Evolutionary conservation across 1,284 basidiomycete species (phyloP).

Genomic region (Lentinus polychrous): DNA sequence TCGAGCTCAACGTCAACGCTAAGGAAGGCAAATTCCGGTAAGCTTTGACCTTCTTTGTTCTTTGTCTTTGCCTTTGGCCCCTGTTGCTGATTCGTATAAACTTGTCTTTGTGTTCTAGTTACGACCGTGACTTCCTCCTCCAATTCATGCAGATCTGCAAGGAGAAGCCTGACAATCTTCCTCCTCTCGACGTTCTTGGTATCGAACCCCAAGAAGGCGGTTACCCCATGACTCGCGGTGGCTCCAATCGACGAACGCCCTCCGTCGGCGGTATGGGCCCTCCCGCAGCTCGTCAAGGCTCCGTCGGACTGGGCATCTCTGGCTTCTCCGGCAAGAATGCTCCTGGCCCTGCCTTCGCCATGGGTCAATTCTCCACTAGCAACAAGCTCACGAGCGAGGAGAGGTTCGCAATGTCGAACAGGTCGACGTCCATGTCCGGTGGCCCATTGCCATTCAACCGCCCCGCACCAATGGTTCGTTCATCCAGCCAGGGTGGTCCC

Average conservation of each 20-base stretch:
- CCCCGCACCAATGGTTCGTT: conserved; percentile 61
- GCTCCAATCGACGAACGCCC: conserved; percentile 52
- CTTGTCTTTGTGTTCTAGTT: conserved; percentile 40
- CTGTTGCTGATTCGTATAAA: neutral
- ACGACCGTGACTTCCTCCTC: conserved; percentile 95
- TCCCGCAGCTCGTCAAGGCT: conserved; percentile 38
- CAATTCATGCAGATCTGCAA: conserved; percentile 97
- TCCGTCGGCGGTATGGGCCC: conserved; percentile 34
- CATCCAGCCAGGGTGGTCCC: conserved; percentile 68
- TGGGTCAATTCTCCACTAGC: conserved; percentile 70
- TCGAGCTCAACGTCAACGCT: conserved; percentile 81
- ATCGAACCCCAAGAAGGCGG: conserved; percentile 63
- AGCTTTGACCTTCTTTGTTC: conserved; percentile 8
- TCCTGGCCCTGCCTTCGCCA: conserved; percentile 39
- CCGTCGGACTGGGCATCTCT: conserved; percentile 53
- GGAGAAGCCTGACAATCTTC: conserved; percentile 89
- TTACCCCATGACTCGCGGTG: conserved; percentile 49
- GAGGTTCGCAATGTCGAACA: conserved; percentile 49
- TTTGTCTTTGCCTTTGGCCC: neutral
- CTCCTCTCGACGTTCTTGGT: conserved; percentile 87
- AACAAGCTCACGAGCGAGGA: conserved; percentile 68
- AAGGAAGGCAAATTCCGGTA: conserved; percentile 89
- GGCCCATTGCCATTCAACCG: conserved; percentile 39
- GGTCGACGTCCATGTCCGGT: conserved; percentile 31
- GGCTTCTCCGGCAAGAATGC: conserved; percentile 39